Evolutionary conservation across 768 basidiomycete species (phyloP).

Genomic region (Naganishia friedmannii): DNA sequence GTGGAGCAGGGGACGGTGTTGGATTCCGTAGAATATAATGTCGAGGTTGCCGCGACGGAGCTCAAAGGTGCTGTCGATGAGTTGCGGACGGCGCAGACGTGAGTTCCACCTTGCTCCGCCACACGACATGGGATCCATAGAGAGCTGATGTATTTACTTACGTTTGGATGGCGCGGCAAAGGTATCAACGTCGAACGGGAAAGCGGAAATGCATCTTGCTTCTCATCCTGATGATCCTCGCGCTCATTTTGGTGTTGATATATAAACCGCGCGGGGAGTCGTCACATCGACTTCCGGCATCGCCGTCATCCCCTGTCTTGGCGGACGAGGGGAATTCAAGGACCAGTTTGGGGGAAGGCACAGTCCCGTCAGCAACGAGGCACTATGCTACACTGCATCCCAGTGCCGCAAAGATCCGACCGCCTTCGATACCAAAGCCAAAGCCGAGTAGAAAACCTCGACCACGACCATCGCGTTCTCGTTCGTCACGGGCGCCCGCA

Average conservation of each 20-base stretch:
- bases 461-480: slow-evolving; percentile 11
- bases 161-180: too few relatives aligned
- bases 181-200: slow-evolving; percentile 92
- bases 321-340: background rate
- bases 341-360: too few relatives aligned
- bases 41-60: slow-evolving; percentile 81
- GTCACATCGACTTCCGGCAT: background rate
- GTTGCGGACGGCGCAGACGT: slow-evolving; percentile 76
- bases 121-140: background rate
- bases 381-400: slow-evolving; percentile 1
- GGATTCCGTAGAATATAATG: slow-evolving; percentile 95
- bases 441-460: slow-evolving; percentile 7
- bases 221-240: slow-evolving; percentile 81
- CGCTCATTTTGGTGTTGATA: slow-evolving; percentile 78
- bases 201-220: slow-evolving; percentile 90
- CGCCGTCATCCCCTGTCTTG: background rate
- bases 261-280: slow-evolving; percentile 70
- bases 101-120: slow-evolving; percentile 45
- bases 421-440: slow-evolving; percentile 22
- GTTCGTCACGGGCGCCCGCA: background rate
- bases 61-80: slow-evolving; percentile 81
- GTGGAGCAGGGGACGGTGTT: slow-evolving; percentile 97
- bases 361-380: background rate
- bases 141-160: background rate
- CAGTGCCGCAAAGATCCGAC: slow-evolving; percentile 12